phyloP scores from a whole-genome alignment of 495 filamentous ascomycete species.

The Neurospora sp. region DNA sequence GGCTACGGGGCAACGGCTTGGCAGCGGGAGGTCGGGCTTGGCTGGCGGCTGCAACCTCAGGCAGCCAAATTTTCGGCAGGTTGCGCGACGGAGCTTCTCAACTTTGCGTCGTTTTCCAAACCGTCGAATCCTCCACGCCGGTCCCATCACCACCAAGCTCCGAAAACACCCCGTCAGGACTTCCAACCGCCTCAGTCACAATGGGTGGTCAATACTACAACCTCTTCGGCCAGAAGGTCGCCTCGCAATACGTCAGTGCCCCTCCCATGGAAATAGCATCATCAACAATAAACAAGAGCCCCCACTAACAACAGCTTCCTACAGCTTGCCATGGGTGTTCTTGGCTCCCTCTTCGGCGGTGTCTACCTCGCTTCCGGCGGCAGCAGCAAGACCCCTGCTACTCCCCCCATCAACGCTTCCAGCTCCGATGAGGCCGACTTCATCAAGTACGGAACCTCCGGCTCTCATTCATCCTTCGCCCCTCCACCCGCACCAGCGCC shows the following conservation, averaged over 20 bases:
- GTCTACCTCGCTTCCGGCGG: constrained; percentile 46
- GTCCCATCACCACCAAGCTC: constrained; percentile 16
- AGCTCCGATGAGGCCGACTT: constrained; percentile 94
- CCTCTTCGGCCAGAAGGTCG: constrained; percentile 80
- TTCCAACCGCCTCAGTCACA: constrained; percentile 35
- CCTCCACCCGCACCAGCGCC: background rate
- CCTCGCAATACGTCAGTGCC: constrained; percentile 79
- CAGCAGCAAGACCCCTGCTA: constrained; percentile 49
- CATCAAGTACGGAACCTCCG: constrained; percentile 67
- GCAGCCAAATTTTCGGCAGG: background rate
- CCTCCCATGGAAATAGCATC: background rate
- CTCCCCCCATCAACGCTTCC: constrained; percentile 76
- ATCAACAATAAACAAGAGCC: background rate
- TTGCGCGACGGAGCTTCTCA: constrained; percentile 7
- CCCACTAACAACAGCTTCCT: background rate
- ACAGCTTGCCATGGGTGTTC: constrained; percentile 80
- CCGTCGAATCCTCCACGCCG: constrained; percentile 6
- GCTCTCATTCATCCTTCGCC: background rate
- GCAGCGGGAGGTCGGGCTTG: background rate
- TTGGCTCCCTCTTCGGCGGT: constrained; percentile 55
- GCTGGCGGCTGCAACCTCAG: background rate
- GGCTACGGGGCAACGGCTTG: background rate
- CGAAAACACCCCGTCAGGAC: constrained; percentile 15
- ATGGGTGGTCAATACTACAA: constrained; percentile 87
- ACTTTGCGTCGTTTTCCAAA: constrained; percentile 18